These are phyloP conservation scores for Guadua angustifolia DNA, from an alignment of 176 grass and related monocot genomes.

Conservation along the genomic window DNA sequence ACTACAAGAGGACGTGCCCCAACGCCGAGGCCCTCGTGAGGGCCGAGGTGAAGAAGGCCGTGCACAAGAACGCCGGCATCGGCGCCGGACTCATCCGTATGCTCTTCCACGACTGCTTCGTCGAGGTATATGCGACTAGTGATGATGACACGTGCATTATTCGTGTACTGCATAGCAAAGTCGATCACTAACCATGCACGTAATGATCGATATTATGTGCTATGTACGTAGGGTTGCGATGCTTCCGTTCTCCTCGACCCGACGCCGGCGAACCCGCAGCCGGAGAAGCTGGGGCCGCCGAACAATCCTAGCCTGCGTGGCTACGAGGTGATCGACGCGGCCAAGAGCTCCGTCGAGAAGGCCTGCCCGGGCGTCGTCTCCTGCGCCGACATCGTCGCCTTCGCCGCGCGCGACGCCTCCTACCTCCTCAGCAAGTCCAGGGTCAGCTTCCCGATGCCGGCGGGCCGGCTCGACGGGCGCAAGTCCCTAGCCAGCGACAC, in stretches of 20 bases:
- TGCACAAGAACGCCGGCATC: slow-evolving; percentile 8
- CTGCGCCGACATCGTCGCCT: slow-evolving; percentile 65
- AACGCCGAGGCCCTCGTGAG: not conserved
- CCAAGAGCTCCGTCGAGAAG: slow-evolving; percentile 33
- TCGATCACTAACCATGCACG: no score
- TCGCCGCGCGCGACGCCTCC: slow-evolving; percentile 56
- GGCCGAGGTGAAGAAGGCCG: slow-evolving; percentile 26
- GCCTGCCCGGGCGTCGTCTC: slow-evolving; percentile 53
- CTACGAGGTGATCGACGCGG: slow-evolving; percentile 59
- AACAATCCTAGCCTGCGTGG: slow-evolving; percentile 53
- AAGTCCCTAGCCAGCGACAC: slow-evolving; percentile 9
- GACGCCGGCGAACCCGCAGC: slow-evolving; percentile 2
- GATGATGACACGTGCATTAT: no score
- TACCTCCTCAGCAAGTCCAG: not conserved
- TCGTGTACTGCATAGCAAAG: no score
- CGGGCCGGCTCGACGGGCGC: slow-evolving; percentile 37
- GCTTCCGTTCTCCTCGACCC: slow-evolving; percentile 56
- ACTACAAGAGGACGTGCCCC: slow-evolving; percentile 33
- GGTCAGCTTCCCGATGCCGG: slow-evolving; percentile 29
- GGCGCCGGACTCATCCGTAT: slow-evolving; percentile 42
- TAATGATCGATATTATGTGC: no score
- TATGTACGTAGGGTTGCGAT: slow-evolving; percentile 8
- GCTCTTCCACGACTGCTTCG: slow-evolving; percentile 62
- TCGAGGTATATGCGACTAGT: not conserved
- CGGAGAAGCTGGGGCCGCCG: slow-evolving; percentile 39